A percentile compares a stretch with the other conserved stretches of the same genome.
Evolutionary conservation across 78 protist genomes (phyloP).

Genomic region (Dictyostelium brefeldianum): DNA sequence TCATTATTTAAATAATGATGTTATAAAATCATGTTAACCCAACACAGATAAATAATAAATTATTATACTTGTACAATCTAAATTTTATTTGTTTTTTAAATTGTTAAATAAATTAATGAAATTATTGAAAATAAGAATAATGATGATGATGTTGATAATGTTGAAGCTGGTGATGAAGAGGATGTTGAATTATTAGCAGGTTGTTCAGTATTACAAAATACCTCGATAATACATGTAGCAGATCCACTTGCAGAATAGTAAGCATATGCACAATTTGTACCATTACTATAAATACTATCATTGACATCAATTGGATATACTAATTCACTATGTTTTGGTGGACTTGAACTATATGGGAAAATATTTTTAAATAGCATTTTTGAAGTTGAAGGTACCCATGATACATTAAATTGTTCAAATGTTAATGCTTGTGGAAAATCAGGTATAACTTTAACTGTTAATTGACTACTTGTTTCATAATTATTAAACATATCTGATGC

Average conservation of each 20-base stretch:
- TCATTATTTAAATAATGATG: background rate
- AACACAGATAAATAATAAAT: background rate
- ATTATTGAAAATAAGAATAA: background rate
- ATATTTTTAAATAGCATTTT: too few relatives aligned
- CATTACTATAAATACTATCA: background rate
- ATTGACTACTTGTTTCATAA: background rate
- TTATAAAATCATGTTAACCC: background rate
- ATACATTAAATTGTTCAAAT: background rate
- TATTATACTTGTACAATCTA: too few relatives aligned
- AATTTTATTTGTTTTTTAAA: background rate
- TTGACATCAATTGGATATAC: background rate
- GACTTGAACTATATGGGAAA: background rate
- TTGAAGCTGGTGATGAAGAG: background rate
- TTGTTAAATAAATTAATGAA: background rate
- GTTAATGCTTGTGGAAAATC: background rate
- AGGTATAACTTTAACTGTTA: background rate
- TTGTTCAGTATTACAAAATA: background rate
- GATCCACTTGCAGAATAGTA: background rate
- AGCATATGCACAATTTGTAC: background rate
- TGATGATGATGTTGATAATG: background rate
- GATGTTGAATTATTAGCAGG: background rate
- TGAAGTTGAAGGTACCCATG: background rate
- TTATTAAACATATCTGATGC: background rate
- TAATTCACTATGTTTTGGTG: background rate
- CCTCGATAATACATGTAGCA: background rate